Percentiles rank a stretch among this genome's conserved stretches.
phyloP scores from a whole-genome alignment of 495 filamentous ascomycete genomes.

The Glutinoglossum americanum region DNA sequence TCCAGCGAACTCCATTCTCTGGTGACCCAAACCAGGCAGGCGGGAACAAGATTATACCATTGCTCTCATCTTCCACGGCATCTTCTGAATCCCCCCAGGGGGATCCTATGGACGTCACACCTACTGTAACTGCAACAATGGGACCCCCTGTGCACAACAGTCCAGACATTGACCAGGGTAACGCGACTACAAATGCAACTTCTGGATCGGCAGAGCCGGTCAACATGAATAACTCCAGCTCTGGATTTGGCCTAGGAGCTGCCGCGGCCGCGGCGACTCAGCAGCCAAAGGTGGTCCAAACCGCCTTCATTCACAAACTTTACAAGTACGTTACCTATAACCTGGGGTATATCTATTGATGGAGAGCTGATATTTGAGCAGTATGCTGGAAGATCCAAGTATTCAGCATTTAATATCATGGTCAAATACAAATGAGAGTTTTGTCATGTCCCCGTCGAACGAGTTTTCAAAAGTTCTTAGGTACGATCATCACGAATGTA shows the following conservation, averaged over 20 bases:
- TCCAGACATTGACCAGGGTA: conserved; percentile 25
- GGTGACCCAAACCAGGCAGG: conserved; percentile 1
- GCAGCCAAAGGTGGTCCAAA: conserved; percentile 94
- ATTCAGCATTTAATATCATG: conserved; percentile 94
- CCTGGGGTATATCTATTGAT: conserved; percentile 3
- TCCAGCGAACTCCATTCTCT: not conserved
- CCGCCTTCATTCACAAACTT: conserved; percentile 97
- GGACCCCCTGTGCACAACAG: conserved; percentile 23
- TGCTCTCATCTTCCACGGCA: conserved; percentile 22
- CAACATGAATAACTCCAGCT: conserved; percentile 11
- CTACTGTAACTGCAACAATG: conserved; percentile 20
- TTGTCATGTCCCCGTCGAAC: conserved; percentile 90
- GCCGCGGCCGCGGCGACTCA: conserved; percentile 63
- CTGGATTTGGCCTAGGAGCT: conserved; percentile 17
- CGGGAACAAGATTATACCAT: conserved; percentile 15
- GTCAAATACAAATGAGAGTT: conserved; percentile 84
- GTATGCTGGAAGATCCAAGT: conserved; percentile 84
- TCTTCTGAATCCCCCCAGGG: conserved; percentile 18
- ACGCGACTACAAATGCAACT: conserved; percentile 10
- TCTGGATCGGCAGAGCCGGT: not conserved
- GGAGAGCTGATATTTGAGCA: conserved; percentile 16
- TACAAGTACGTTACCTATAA: conserved; percentile 59
- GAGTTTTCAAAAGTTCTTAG: conserved; percentile 97
- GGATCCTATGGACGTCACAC: conserved; percentile 30
- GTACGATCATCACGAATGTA: conserved; percentile 30